Base-by-base conservation (phyloP, 73 alveolate genomes). In the Tetrahymena borealis region DNA sequence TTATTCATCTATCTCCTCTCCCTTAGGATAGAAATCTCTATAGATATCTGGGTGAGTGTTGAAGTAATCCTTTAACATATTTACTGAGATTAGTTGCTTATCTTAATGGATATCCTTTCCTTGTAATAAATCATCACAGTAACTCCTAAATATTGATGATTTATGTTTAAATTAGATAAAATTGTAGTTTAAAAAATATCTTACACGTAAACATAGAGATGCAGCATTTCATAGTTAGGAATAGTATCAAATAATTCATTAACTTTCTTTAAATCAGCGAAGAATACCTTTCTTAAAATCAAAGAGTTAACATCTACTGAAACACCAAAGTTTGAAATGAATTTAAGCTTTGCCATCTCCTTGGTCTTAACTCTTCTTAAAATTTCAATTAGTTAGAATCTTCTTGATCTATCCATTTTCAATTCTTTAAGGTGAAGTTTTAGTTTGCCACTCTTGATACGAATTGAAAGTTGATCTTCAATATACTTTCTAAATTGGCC, bases 331-430 rank as follows among this genome's bases (percentile, higher is more conserved):
- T 92, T 92, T 1, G 90, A 92, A 7, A 91, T 91, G 78, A 92
- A 92, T 32, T 92, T 92, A 32, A 92, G 90, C 77, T 92, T 92
- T 9, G 92, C 95, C 95, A 92, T 92, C 35, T 92, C 95, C 28
- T 32, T 39, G 16, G 95, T 92, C 38, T 33, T 92, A 0, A 92
- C 95, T 78, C 90, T 91, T 78, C 95, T 92, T 15, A 92, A 33
- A 32, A 92, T 79, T 92, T 92, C 95, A 78, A 92, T 92, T 36
- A 92, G 90, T 78, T 92, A 92, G 78, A 92, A 92, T 78, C 90
- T 92, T 92, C 95, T 92, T 24, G 90, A 91, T 92, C 90, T 92
- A 38, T 91, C 78, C 95, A 92, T 92, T 7, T 31, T 78, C 24
- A 91, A 78, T 78, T 92, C 95, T 31, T 18, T 39, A 60, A 78